Percentiles rank a stretch among this genome's conserved stretches.
phyloP scores from a whole-genome alignment of 2,329 filamentous ascomycete species.

The Penicillium verrucosum region DNA sequence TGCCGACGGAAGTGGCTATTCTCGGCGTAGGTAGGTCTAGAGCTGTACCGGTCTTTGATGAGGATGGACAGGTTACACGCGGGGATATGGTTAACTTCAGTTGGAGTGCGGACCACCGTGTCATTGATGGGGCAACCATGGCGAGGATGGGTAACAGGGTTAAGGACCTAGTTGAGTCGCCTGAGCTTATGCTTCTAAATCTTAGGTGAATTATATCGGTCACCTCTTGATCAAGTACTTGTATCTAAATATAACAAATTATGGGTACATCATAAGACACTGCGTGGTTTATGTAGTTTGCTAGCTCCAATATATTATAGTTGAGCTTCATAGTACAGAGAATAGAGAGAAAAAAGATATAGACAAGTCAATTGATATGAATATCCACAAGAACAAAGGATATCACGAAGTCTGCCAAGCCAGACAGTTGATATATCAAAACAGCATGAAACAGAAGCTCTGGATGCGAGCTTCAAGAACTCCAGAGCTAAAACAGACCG shows the following conservation, averaged over 20 bases:
- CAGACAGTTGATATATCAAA: conserved; percentile 1
- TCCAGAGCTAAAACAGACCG: conserved; percentile 6
- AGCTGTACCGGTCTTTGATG: conserved; percentile 73
- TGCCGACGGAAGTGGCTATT: conserved; percentile 87
- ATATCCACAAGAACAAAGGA: neutral
- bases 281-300: neutral
- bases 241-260: neutral
- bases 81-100: conserved; percentile 86
- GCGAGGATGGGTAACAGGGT: conserved; percentile 84
- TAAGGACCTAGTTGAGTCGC: conserved; percentile 73
- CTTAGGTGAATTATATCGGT: conserved; percentile 55
- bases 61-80: conserved; percentile 59
- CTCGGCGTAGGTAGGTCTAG: conserved; percentile 80
- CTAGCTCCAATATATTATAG: neutral
- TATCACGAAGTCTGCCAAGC: neutral
- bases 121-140: conserved; percentile 93
- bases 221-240: neutral
- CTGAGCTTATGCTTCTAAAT: conserved; percentile 81
- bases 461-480: neutral
- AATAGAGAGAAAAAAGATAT: neutral
- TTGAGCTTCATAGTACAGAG: neutral
- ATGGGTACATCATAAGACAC: neutral
- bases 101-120: conserved; percentile 93
- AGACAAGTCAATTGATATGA: neutral
- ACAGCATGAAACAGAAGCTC: neutral